These are phyloP conservation scores for Neonectria faginata DNA, from an alignment of 2,329 filamentous ascomycete genomes.

Conservation along the genomic window DNA sequence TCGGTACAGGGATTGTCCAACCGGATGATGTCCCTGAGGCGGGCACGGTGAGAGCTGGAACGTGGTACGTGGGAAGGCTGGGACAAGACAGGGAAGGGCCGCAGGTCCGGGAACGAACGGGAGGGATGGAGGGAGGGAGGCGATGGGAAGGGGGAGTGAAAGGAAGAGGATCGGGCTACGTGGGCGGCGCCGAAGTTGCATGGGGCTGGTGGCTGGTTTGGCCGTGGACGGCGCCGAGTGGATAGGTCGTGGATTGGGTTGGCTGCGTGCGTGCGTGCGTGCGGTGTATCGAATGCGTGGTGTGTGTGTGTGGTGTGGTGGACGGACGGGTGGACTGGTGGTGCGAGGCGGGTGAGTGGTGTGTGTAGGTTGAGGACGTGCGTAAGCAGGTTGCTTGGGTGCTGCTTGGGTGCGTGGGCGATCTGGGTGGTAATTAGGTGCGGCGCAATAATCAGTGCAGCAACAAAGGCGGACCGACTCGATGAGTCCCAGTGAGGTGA, in stretches of 20 bases:
- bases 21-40: conserved; percentile 40
- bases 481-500: not conserved
- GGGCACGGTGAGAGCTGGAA: conserved; percentile 34
- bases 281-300: not conserved
- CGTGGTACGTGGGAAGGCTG: conserved; percentile 17
- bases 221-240: conserved; percentile 6
- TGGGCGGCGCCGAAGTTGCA: conserved; percentile 19
- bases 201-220: conserved; percentile 17
- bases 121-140: conserved; percentile 27
- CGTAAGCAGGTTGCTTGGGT: not conserved
- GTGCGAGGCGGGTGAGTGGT: conserved; percentile 1
- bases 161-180: conserved; percentile 13
- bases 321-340: conserved; percentile 9
- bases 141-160: conserved; percentile 1
- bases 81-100: conserved; percentile 25
- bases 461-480: not conserved
- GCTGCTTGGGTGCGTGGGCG: not conserved
- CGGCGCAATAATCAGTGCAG: not conserved
- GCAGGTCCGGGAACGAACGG: conserved; percentile 42
- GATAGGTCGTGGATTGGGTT: conserved; percentile 5
- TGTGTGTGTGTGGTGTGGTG: conserved; percentile 9
- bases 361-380: conserved; percentile 1
- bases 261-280: conserved; percentile 6
- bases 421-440: not conserved
- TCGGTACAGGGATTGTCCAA: conserved; percentile 39